These are phyloP conservation scores for Cryomyces minteri DNA, from an alignment of 495 filamentous ascomycete genomes.

Conservation along the genomic window DNA sequence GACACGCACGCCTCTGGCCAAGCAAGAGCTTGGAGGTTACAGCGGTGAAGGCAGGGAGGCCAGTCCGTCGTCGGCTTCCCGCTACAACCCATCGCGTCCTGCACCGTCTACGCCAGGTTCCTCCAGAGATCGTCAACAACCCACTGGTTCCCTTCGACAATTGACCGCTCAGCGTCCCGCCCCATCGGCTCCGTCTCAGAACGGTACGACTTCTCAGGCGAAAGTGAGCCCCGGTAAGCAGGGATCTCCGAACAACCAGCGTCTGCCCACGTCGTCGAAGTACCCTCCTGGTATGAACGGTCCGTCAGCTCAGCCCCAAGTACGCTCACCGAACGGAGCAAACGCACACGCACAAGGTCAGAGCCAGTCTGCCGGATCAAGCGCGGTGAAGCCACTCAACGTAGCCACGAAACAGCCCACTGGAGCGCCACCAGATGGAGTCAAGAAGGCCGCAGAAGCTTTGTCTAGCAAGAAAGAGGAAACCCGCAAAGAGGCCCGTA, in stretches of 20 bases:
- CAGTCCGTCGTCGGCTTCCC: conserved; percentile 25
- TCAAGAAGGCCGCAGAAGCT: conserved; percentile 68
- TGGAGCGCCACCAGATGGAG: conserved; percentile 37
- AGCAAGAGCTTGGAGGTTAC: conserved; percentile 59
- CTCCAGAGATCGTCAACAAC: conserved; percentile 24
- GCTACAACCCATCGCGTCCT: conserved; percentile 69
- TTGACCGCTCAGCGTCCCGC: conserved; percentile 37
- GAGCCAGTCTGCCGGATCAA: conserved; percentile 3
- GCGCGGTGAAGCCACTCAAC: conserved; percentile 69
- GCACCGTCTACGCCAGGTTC: conserved; percentile 41
- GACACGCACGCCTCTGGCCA: conserved; percentile 52
- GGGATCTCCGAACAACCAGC: neutral
- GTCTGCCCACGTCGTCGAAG: conserved; percentile 1
- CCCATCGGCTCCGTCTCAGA: conserved; percentile 33
- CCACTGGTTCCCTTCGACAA: conserved; percentile 25
- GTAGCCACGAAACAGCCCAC: conserved; percentile 60
- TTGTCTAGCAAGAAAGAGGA: conserved; percentile 58
- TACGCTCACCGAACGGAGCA: conserved; percentile 2
- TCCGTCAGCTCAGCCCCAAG: conserved; percentile 1
- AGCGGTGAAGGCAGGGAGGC: conserved; percentile 26
- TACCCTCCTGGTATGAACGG: conserved; percentile 6
- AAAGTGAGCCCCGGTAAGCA: conserved; percentile 7
- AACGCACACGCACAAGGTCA: conserved; percentile 7
- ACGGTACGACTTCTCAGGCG: conserved; percentile 9
- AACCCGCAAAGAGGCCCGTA: conserved; percentile 76